Evolutionary conservation across 768 basidiomycete genomes (phyloP).

Genomic region (Mycena sanguinolenta): DNA sequence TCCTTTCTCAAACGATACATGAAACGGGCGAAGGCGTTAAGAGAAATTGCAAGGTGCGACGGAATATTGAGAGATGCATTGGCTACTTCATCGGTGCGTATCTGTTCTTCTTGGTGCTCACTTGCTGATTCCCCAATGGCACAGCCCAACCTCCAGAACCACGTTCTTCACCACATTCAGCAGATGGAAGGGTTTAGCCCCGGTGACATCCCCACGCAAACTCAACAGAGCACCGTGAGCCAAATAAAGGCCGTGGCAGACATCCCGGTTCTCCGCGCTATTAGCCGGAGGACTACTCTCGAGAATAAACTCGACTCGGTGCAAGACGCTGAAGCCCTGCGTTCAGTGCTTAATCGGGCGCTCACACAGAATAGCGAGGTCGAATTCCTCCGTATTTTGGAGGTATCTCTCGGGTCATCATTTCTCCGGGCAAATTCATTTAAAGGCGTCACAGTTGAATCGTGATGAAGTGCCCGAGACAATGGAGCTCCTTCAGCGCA

Average conservation of each 20-base stretch:
- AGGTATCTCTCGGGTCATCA: background rate
- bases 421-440: no score
- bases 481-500: no score
- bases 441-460: no score
- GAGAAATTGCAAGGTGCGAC: background rate
- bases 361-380: background rate
- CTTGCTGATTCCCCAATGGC: background rate
- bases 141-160: background rate
- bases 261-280: background rate
- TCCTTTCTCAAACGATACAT: background rate
- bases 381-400: background rate
- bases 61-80: background rate
- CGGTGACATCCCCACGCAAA: no score
- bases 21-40: background rate
- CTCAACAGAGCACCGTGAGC: no score
- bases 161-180: background rate
- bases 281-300: background rate
- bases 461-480: no score
- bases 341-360: background rate
- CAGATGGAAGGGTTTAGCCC: background rate
- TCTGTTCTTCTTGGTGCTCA: background rate
- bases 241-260: background rate
- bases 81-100: background rate
- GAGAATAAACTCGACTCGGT: background rate
- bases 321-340: background rate